Percentiles rank a stretch among this genome's conserved stretches.
Conservation (phyloP, 768 basidiomycete genomes). For the Mycena venus region DNA sequence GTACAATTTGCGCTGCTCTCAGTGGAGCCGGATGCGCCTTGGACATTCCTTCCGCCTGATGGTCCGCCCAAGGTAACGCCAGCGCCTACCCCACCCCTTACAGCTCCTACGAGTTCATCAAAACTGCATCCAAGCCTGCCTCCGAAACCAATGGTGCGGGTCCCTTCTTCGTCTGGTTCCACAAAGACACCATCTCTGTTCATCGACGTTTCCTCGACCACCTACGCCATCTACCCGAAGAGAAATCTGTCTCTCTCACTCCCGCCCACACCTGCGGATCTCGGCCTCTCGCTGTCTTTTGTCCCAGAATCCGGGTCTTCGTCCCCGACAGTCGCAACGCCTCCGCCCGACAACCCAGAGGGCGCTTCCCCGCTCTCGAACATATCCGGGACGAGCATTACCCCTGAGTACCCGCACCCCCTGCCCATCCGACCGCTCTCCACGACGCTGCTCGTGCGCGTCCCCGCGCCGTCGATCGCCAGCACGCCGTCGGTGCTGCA, state of each 20-base stretch:
- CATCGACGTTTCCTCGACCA: constrained; percentile 62
- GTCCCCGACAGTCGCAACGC: constrained; percentile 32
- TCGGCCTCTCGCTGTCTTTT: constrained; percentile 51
- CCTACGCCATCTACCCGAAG: constrained; percentile 63
- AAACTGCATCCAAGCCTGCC: constrained; percentile 46
- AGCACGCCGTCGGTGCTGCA: constrained; percentile 67
- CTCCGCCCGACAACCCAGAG: constrained; percentile 18
- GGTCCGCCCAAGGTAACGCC: constrained; percentile 31
- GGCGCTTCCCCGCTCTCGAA: constrained; percentile 10
- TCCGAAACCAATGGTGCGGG: constrained; percentile 43
- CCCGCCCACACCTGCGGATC: constrained; percentile 47
- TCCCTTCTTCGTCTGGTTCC: constrained; percentile 37
- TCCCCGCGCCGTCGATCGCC: constrained; percentile 59
- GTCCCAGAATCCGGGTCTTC: constrained; percentile 46
- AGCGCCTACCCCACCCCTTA: constrained; percentile 18
- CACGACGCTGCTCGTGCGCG: constrained; percentile 70
- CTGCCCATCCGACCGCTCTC: constrained; percentile 66
- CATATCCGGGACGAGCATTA: constrained; percentile 32
- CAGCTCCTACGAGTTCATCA: constrained; percentile 39
- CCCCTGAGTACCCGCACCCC: constrained; percentile 38
- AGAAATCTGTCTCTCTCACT: constrained; percentile 57
- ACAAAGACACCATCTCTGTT: constrained; percentile 44
- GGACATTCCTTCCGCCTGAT: constrained; percentile 63
- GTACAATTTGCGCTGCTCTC: constrained; percentile 73
- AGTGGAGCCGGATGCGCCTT: constrained; percentile 70